phyloP scores from a whole-genome alignment of 2,329 filamentous ascomycete genomes.

The Colletotrichum sp. region DNA sequence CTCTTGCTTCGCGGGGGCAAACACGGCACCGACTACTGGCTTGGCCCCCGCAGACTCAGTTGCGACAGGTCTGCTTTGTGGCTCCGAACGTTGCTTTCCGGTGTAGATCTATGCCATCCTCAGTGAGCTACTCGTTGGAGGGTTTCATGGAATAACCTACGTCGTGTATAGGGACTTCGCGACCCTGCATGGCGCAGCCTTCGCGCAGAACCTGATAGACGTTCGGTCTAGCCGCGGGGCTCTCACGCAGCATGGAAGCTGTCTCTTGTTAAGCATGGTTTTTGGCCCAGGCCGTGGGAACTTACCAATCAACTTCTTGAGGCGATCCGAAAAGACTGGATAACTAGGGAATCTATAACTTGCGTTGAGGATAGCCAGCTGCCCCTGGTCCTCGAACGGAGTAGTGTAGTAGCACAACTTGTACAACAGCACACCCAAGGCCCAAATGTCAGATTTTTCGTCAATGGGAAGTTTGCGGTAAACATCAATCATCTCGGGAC shows the following conservation, averaged over 20 bases:
- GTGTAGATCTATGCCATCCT: slow-evolving; percentile 70
- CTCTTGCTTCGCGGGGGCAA: slow-evolving; percentile 75
- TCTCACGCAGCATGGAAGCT: slow-evolving; percentile 91
- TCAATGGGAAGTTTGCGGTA: slow-evolving; percentile 96
- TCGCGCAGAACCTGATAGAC: slow-evolving; percentile 94
- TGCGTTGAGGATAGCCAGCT: slow-evolving; percentile 96
- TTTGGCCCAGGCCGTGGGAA: neutral
- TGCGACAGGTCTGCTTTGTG: slow-evolving; percentile 56
- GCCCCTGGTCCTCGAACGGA: slow-evolving; percentile 96
- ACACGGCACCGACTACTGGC: slow-evolving; percentile 78
- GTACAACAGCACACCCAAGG: slow-evolving; percentile 91
- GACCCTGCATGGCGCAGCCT: slow-evolving; percentile 86
- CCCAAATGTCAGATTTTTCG: slow-evolving; percentile 99
- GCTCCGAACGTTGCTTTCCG: slow-evolving; percentile 67
- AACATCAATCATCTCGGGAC: slow-evolving; percentile 98
- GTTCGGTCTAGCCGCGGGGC: slow-evolving; percentile 79
- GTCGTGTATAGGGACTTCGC: slow-evolving; percentile 86
- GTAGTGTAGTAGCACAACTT: slow-evolving; percentile 99
- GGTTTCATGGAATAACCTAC: slow-evolving; percentile 54
- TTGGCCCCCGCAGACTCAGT: slow-evolving; percentile 58
- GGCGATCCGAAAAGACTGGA: slow-evolving; percentile 84
- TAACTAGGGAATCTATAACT: slow-evolving; percentile 91
- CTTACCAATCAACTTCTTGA: slow-evolving; percentile 88
- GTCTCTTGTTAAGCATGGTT: slow-evolving; percentile 23
- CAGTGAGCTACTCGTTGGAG: slow-evolving; percentile 22